These are phyloP conservation scores for Talaromyces sp. DNA, from an alignment of 2,329 filamentous ascomycete species.

Conservation along the genomic window DNA sequence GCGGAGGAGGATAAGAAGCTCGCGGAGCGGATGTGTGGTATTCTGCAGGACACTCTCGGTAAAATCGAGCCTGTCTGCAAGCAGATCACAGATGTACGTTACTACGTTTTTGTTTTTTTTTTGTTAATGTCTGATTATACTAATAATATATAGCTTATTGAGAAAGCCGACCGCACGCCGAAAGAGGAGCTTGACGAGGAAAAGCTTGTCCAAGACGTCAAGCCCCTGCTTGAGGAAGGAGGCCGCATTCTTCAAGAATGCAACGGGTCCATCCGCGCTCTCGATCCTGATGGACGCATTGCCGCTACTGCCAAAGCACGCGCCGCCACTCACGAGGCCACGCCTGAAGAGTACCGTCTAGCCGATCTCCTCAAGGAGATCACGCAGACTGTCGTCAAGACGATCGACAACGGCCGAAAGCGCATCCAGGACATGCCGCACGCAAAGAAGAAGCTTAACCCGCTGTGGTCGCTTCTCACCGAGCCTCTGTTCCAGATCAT, in stretches of 20 bases:
- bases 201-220: constrained; percentile 76
- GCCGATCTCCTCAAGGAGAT: constrained; percentile 81
- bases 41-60: constrained; percentile 73
- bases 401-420: constrained; percentile 82
- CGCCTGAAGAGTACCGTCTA: constrained; percentile 76
- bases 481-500: constrained; percentile 92
- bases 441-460: constrained; percentile 90
- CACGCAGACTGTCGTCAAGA: constrained; percentile 71
- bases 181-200: constrained; percentile 75
- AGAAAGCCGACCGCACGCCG: constrained; percentile 70
- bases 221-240: constrained; percentile 82
- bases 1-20: constrained; percentile 66
- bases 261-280: constrained; percentile 77
- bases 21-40: constrained; percentile 66
- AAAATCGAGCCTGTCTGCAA: constrained; percentile 79
- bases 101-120: background rate
- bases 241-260: constrained; percentile 75
- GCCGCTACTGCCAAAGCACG: constrained; percentile 79
- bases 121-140: constrained; percentile 6
- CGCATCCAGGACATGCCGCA: constrained; percentile 88
- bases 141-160: constrained; percentile 55
- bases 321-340: constrained; percentile 66
- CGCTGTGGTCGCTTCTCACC: constrained; percentile 66
- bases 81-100: constrained; percentile 69
- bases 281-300: constrained; percentile 85